phyloP scores from a whole-genome alignment of 1,139 yeast species.

The Debaryomyces sp. region DNA sequence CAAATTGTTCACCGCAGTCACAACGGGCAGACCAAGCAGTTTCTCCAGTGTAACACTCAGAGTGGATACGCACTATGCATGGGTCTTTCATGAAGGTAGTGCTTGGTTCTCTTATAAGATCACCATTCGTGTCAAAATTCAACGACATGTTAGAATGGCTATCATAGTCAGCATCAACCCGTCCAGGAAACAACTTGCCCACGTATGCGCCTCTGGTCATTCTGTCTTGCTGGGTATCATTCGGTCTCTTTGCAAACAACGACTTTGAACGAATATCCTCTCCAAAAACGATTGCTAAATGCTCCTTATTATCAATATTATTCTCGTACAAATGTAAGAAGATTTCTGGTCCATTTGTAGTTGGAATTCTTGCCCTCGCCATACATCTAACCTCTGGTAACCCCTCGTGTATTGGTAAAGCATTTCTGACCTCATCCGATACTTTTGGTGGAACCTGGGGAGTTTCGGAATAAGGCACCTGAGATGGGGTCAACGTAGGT shows the following conservation, averaged over 20 bases:
- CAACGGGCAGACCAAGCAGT: conserved; percentile 99
- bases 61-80: conserved; percentile 75
- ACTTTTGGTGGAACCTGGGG: conserved; percentile 24
- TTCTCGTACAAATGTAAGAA: conserved; percentile 88
- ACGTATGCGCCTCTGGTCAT: conserved; percentile 98
- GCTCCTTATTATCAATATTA: conserved; percentile 88
- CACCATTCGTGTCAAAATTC: conserved; percentile 53
- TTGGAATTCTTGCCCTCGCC: conserved; percentile 91
- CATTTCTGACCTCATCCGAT: conserved; percentile 23
- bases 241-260: conserved; percentile 59
- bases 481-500: conserved; percentile 37
- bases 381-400: conserved; percentile 81
- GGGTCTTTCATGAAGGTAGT: conserved; percentile 48
- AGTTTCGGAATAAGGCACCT: conserved; percentile 10
- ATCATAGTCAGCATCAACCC: conserved; percentile 69
- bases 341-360: conserved; percentile 91
- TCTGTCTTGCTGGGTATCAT: conserved; percentile 87
- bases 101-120: conserved; percentile 43
- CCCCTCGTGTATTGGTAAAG: conserved; percentile 30
- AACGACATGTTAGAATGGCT: conserved; percentile 41
- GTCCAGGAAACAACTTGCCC: conserved; percentile 86
- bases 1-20: conserved; percentile 98
- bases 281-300: conserved; percentile 95
- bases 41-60: conserved; percentile 98
- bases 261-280: conserved; percentile 82